Conservation (phyloP, 768 basidiomycete genomes). For the Pleurotus ostreatus region DNA sequence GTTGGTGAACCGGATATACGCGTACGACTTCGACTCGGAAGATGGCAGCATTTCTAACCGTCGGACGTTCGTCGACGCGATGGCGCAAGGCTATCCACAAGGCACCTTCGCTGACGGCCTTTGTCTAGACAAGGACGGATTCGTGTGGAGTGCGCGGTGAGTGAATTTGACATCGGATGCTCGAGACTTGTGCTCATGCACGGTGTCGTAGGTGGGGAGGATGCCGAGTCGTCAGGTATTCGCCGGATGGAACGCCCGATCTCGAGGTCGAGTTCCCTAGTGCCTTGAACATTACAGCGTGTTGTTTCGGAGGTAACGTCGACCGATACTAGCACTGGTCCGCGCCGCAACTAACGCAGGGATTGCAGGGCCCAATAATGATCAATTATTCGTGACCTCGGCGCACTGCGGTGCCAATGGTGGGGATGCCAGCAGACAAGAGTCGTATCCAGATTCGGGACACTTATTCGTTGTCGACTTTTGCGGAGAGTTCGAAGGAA, state of each 20-base stretch:
- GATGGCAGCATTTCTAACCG: slow-evolving; percentile 54
- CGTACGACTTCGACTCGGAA: slow-evolving; percentile 50
- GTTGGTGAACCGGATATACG: slow-evolving; percentile 58
- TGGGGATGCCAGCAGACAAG: slow-evolving; percentile 46
- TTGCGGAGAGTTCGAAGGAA: slow-evolving; percentile 31
- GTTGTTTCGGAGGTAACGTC: slow-evolving; percentile 60
- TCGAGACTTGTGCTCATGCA: slow-evolving; percentile 9
- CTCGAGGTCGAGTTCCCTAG: slow-evolving; percentile 56
- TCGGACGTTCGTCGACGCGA: slow-evolving; percentile 53
- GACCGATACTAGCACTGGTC: not conserved
- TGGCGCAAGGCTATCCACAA: slow-evolving; percentile 45
- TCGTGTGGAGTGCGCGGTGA: slow-evolving; percentile 61
- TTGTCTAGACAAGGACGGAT: slow-evolving; percentile 59
- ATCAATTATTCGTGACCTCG: slow-evolving; percentile 61
- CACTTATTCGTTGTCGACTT: slow-evolving; percentile 51
- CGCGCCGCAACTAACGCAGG: slow-evolving; percentile 8
- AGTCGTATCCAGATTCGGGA: slow-evolving; percentile 50
- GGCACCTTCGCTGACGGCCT: slow-evolving; percentile 61
- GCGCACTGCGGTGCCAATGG: slow-evolving; percentile 58
- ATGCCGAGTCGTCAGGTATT: slow-evolving; percentile 54
- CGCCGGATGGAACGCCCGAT: slow-evolving; percentile 48
- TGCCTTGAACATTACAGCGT: slow-evolving; percentile 62
- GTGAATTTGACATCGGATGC: slow-evolving; percentile 8
- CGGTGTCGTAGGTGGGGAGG: slow-evolving; percentile 56
- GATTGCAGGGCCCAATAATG: slow-evolving; percentile 49